Percentiles rank a stretch among this genome's conserved stretches.
Evolutionary conservation across 768 basidiomycete species (phyloP).

Genomic region (Amanita jacksonii): DNA sequence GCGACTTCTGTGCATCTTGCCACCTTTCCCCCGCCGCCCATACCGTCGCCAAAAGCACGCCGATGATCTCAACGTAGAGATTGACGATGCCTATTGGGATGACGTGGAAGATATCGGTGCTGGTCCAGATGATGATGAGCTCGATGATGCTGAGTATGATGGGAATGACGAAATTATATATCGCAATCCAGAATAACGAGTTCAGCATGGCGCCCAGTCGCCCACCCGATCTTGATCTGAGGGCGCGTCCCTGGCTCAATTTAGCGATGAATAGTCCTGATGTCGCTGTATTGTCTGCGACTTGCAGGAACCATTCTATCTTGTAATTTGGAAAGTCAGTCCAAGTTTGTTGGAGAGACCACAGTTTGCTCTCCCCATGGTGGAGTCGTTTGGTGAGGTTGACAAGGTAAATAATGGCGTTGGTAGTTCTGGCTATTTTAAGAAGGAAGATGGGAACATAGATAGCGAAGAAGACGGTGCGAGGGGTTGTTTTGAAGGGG

Average conservation of each 20-base stretch:
- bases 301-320: conserved; percentile 15
- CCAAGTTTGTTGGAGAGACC: background rate
- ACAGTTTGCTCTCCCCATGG: background rate
- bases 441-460: conserved; percentile 11
- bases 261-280: conserved; percentile 13
- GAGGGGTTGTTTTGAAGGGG: conserved; percentile 11
- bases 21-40: conserved; percentile 14
- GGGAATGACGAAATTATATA: conserved; percentile 21
- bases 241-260: background rate
- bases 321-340: conserved; percentile 9
- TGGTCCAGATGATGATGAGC: conserved; percentile 11
- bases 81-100: conserved; percentile 12
- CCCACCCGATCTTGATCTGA: background rate
- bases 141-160: conserved; percentile 17
- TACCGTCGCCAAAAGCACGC: conserved; percentile 20
- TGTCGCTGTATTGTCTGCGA: conserved; percentile 13
- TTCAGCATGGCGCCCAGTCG: conserved; percentile 4
- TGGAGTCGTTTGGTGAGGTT: conserved; percentile 2
- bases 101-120: conserved; percentile 10
- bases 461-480: conserved; percentile 8
- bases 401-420: conserved; percentile 10
- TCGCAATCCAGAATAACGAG: conserved; percentile 19
- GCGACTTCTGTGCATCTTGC: conserved; percentile 6
- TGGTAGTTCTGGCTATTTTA: conserved; percentile 13
- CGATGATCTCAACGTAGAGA: conserved; percentile 18